These are phyloP conservation scores for Saturnispora dispora DNA, from an alignment of 805 yeast species.

Conservation along the genomic window DNA sequence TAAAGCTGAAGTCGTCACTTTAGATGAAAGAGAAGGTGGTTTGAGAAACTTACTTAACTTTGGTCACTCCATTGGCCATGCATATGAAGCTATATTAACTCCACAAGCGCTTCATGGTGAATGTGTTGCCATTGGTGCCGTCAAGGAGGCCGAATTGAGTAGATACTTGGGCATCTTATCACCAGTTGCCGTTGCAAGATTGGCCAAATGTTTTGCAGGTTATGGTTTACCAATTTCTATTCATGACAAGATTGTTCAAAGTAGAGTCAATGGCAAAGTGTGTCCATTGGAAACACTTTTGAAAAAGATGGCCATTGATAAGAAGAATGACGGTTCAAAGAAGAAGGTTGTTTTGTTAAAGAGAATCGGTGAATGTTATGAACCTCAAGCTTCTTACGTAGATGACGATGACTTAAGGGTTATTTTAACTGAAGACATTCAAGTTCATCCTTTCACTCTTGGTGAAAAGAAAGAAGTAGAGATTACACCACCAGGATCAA, in stretches of 20 bases:
- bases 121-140: constrained; percentile 97
- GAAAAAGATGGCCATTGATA: constrained; percentile 87
- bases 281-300: constrained; percentile 72
- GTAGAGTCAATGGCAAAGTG: constrained; percentile 56
- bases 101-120: constrained; percentile 97
- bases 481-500: constrained; percentile 90
- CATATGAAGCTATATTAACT: constrained; percentile 93
- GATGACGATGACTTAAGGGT: constrained; percentile 72
- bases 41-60: constrained; percentile 86
- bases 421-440: constrained; percentile 71
- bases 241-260: constrained; percentile 61
- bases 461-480: constrained; percentile 30
- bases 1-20: constrained; percentile 87
- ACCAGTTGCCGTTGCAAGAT: constrained; percentile 89
- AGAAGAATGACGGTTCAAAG: constrained; percentile 88
- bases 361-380: constrained; percentile 82
- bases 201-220: constrained; percentile 71
- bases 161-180: constrained; percentile 82
- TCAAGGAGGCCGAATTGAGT: constrained; percentile 91
- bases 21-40: constrained; percentile 93
- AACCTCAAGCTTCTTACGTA: constrained; percentile 78
- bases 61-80: constrained; percentile 97
- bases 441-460: constrained; percentile 50
- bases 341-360: constrained; percentile 81
- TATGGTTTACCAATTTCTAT: constrained; percentile 80